phyloP scores from a whole-genome alignment of 495 filamentous ascomycete genomes.

The Hyphodiscus hymeniophilus region DNA sequence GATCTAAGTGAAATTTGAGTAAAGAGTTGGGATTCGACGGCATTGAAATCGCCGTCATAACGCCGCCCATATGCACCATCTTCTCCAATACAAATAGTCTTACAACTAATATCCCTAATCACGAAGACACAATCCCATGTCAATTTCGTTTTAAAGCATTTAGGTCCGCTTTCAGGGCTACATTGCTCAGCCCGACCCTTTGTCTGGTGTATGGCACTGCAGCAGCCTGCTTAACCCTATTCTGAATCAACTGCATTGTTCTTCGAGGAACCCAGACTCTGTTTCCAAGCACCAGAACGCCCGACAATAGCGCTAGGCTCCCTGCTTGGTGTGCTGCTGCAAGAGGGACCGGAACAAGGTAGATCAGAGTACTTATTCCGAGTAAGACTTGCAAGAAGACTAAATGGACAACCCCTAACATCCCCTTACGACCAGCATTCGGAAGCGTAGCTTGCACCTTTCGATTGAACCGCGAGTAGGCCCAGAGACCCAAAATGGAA shows the following conservation, averaged over 20 bases:
- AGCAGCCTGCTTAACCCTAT: not conserved
- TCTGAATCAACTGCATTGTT: conserved; percentile 30
- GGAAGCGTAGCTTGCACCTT: conserved; percentile 57
- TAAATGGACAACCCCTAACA: conserved; percentile 75
- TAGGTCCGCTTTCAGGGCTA: conserved; percentile 2
- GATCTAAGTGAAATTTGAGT: too few relatives aligned
- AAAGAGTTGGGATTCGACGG: conserved; percentile 4
- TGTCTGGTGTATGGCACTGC: not conserved
- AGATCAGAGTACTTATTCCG: conserved; percentile 83
- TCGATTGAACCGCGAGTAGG: conserved; percentile 60
- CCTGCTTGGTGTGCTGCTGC: conserved; percentile 94
- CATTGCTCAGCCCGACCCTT: not conserved
- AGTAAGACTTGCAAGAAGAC: conserved; percentile 74
- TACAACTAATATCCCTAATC: not conserved
- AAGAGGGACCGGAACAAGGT: conserved; percentile 81
- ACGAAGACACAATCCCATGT: not conserved
- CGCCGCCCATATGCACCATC: not conserved
- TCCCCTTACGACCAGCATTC: conserved; percentile 53
- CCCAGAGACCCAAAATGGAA: conserved; percentile 65
- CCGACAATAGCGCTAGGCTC: conserved; percentile 74
- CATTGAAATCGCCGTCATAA: not conserved
- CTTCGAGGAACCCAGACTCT: conserved; percentile 42
- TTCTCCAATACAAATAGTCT: not conserved
- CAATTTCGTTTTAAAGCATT: conserved; percentile 3
- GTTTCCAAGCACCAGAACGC: conserved; percentile 64